These are phyloP conservation scores for Paratinospora sagittata DNA, from an alignment of 164 flowering plant species.

Conservation along the genomic window DNA sequence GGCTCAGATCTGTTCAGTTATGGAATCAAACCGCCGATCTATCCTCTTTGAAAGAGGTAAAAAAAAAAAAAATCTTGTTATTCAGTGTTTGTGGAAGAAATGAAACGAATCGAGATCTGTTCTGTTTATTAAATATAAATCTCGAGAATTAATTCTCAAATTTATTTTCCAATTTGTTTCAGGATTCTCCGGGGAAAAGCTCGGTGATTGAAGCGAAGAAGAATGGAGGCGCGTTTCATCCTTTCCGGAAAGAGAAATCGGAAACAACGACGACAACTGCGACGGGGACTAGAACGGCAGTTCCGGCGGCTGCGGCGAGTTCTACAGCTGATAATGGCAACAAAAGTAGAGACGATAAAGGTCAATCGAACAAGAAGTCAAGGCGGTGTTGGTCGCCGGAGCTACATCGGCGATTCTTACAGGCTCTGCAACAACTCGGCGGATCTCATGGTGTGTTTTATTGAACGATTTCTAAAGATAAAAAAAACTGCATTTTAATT, in stretches of 20 bases:
- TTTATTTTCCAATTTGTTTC: background rate
- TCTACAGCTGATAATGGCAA: slow-evolving; percentile 32
- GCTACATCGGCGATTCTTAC: slow-evolving; percentile 66
- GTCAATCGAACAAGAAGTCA: slow-evolving; percentile 41
- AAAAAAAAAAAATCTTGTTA: background rate
- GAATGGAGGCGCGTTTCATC: slow-evolving; percentile 65
- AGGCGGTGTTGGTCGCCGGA: slow-evolving; percentile 93
- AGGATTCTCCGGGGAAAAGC: background rate
- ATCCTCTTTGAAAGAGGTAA: slow-evolving; percentile 31
- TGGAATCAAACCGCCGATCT: slow-evolving; percentile 65
- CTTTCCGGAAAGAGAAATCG: slow-evolving; percentile 34
- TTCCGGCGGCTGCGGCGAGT: slow-evolving; percentile 31
- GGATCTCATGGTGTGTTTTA: slow-evolving; percentile 67
- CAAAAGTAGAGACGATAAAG: slow-evolving; percentile 30
- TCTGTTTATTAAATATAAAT: background rate
- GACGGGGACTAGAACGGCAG: background rate
- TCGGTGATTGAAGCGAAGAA: slow-evolving; percentile 40
- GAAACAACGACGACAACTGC: slow-evolving; percentile 1
- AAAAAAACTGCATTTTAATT: background rate
- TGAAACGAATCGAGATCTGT: background rate
- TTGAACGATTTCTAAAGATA: background rate
- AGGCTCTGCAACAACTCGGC: slow-evolving; percentile 84
- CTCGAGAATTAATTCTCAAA: no score
- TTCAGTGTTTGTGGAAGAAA: background rate
- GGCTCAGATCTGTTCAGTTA: slow-evolving; percentile 76